These are phyloP conservation scores for Medicago truncatula DNA, from an alignment of 306 rosid species.

Conservation along the genomic window DNA sequence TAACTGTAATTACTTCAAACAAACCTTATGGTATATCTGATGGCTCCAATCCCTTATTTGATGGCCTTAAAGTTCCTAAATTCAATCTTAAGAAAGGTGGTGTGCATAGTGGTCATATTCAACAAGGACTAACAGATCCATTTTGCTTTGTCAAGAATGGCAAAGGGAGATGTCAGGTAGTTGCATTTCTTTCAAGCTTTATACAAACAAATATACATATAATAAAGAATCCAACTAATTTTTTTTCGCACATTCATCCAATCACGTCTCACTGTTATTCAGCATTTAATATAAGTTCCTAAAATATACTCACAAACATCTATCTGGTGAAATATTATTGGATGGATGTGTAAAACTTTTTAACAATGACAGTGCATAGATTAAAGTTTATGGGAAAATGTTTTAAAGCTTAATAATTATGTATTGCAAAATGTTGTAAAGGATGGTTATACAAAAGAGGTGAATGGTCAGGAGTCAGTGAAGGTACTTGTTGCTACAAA, in stretches of 20 bases:
- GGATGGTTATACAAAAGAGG: slow-evolving; percentile 89
- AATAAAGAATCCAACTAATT: too few relatives aligned
- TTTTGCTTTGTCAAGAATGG: slow-evolving; percentile 70
- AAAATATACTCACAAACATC: too few relatives aligned
- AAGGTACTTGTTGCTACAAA: slow-evolving; percentile 82
- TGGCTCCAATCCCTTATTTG: slow-evolving; percentile 89
- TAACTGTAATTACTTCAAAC: slow-evolving; percentile 85
- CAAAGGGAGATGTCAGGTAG: slow-evolving; percentile 83
- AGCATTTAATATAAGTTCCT: background rate
- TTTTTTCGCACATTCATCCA: background rate
- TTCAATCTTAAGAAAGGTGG: slow-evolving; percentile 70
- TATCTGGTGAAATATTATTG: background rate
- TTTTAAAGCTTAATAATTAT: too few relatives aligned
- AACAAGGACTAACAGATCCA: slow-evolving; percentile 74
- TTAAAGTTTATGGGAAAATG: background rate
- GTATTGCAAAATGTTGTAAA: slow-evolving; percentile 44
- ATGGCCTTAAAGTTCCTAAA: slow-evolving; percentile 63
- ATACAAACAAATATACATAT: background rate
- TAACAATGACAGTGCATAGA: background rate
- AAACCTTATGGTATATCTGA: slow-evolving; percentile 74
- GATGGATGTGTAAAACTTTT: background rate
- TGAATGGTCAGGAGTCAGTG: slow-evolving; percentile 67
- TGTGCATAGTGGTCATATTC: slow-evolving; percentile 92
- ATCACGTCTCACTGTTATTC: background rate
- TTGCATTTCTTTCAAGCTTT: background rate